These are phyloP conservation scores for Takashimella tepidaria DNA, from an alignment of 1,284 basidiomycete species.

Conservation along the genomic window DNA sequence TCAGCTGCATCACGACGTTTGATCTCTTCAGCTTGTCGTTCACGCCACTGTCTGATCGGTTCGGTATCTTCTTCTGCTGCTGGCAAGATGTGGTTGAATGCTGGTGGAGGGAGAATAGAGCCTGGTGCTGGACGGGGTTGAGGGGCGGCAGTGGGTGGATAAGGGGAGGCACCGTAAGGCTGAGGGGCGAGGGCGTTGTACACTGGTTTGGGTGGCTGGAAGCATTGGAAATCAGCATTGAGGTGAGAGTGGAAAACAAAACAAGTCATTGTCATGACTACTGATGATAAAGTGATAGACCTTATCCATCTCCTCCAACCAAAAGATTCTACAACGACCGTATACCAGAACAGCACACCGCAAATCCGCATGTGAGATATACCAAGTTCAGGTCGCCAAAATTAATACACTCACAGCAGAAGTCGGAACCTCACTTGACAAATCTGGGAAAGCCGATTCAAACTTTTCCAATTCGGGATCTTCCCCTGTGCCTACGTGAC, in stretches of 20 bases:
- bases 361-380: too few species aligned
- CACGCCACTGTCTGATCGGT: slow-evolving; percentile 84
- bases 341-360: too few species aligned
- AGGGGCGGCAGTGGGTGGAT: slow-evolving; percentile 48
- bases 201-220: slow-evolving; percentile 33
- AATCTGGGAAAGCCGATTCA: slow-evolving; percentile 83
- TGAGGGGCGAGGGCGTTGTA: slow-evolving; percentile 42
- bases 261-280: too few species aligned
- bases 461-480: slow-evolving; percentile 81
- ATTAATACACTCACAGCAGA: too few species aligned
- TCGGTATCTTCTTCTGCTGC: slow-evolving; percentile 73
- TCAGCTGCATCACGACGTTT: slow-evolving; percentile 72
- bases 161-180: slow-evolving; percentile 46
- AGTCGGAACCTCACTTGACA: slow-evolving; percentile 52
- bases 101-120: slow-evolving; percentile 58
- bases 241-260: too few species aligned
- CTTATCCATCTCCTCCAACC: too few species aligned
- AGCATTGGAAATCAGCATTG: too few species aligned
- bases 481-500: slow-evolving; percentile 47
- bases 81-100: slow-evolving; percentile 40
- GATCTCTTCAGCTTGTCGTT: slow-evolving; percentile 81
- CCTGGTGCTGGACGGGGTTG: slow-evolving; percentile 54
- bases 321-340: too few species aligned
- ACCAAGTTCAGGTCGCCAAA: too few species aligned
- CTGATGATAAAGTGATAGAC: too few species aligned